Evolutionary conservation across 257 asterid genomes (phyloP).

Genomic region (Galeopsis tetrahit): DNA sequence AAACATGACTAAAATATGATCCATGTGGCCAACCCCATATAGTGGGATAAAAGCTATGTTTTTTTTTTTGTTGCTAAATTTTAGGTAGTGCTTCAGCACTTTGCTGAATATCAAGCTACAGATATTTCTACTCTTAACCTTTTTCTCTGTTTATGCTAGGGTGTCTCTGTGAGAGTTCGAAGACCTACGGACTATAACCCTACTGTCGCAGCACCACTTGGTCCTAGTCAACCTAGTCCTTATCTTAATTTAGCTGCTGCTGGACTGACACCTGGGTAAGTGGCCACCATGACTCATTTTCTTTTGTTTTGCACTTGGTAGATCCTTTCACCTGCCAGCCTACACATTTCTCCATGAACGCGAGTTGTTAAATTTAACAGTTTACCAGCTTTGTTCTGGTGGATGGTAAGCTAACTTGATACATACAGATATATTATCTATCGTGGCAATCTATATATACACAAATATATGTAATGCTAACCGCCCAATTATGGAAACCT

Average conservation of each 20-base stretch:
- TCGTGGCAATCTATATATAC: not conserved
- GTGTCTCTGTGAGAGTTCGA: slow-evolving; percentile 61
- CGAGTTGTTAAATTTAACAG: slow-evolving; percentile 7
- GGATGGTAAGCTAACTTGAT: slow-evolving; percentile 12
- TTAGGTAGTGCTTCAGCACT: slow-evolving; percentile 6
- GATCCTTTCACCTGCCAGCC: slow-evolving; percentile 7
- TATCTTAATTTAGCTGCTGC: slow-evolving; percentile 63
- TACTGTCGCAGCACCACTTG: slow-evolving; percentile 61
- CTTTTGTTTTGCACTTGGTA: not conserved
- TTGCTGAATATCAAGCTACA: slow-evolving; percentile 19
- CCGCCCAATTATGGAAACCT: too few relatives aligned
- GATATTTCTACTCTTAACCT: slow-evolving; percentile 16
- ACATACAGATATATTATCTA: not conserved
- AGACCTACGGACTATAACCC: slow-evolving; percentile 66
- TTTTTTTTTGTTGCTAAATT: slow-evolving; percentile 4
- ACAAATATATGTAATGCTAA: too few relatives aligned
- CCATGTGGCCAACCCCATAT: not conserved
- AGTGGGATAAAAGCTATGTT: not conserved
- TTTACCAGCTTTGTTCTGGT: slow-evolving; percentile 15
- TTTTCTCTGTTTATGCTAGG: slow-evolving; percentile 38
- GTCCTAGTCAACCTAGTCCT: slow-evolving; percentile 69
- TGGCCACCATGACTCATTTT: slow-evolving; percentile 17
- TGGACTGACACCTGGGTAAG: slow-evolving; percentile 63
- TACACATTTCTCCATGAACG: slow-evolving; percentile 6
- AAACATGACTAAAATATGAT: not conserved